phyloP scores from a whole-genome alignment of 106 monocot species.

The Cymbidium sinense region DNA sequence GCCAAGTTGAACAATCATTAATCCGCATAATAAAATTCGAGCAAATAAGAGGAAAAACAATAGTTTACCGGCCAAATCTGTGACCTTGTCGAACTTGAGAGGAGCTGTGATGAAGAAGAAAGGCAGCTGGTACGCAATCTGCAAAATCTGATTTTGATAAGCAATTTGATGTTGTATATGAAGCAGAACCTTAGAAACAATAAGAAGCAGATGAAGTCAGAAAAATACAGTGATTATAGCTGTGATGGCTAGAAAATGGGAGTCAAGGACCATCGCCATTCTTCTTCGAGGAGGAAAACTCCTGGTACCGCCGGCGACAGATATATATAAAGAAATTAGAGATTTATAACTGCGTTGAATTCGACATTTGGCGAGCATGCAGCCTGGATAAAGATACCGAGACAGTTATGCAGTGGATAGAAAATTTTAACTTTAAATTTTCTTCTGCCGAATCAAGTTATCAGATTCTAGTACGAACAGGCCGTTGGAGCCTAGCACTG shows the following conservation, averaged over 20 bases:
- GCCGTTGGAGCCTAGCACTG: no score
- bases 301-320: not conserved
- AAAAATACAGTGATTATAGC: constrained; percentile 70
- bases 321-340: not conserved
- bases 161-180: not conserved
- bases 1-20: not conserved
- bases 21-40: not conserved
- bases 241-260: constrained; percentile 80
- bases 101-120: constrained; percentile 88
- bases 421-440: no score
- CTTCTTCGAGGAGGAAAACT: not conserved
- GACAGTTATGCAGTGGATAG: no score
- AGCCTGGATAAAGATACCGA: no score
- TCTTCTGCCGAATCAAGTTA: no score
- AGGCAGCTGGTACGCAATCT: constrained; percentile 74
- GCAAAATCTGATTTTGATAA: not conserved
- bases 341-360: no score
- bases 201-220: not conserved
- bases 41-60: not conserved
- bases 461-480: no score
- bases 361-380: no score
- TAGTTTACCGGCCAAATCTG: constrained; percentile 82
- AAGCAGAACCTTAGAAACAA: not conserved
- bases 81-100: constrained; percentile 84
- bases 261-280: constrained; percentile 74